A percentile compares a stretch with the other conserved stretches of the same genome.
These are phyloP conservation scores for Pouteria campechiana DNA, from an alignment of 179 eudicot species.

Conservation along the genomic window DNA sequence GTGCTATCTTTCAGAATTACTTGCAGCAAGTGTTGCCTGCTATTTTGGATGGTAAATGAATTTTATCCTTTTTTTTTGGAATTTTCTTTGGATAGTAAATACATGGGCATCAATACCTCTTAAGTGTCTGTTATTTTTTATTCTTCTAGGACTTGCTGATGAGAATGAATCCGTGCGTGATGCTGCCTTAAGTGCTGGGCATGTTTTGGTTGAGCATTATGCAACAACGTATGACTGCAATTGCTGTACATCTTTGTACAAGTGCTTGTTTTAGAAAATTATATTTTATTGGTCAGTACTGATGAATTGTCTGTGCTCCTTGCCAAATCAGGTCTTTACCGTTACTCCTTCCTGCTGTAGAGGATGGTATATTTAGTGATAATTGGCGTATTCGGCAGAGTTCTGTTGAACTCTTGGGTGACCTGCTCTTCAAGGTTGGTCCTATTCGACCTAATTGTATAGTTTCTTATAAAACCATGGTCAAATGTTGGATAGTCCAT, in stretches of 20 bases:
- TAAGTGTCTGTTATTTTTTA: background rate
- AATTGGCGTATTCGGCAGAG: conserved; percentile 97
- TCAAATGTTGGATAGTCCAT: too few relatives aligned
- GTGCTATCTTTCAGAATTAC: conserved; percentile 88
- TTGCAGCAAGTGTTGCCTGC: conserved; percentile 90
- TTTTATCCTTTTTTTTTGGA: background rate
- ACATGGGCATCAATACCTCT: too few relatives aligned
- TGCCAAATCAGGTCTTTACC: conserved; percentile 61
- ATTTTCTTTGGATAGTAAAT: background rate
- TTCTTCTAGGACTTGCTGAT: conserved; percentile 79
- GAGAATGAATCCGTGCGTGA: conserved; percentile 99
- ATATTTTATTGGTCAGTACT: too few relatives aligned
- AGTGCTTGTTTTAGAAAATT: too few relatives aligned
- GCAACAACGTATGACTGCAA: conserved; percentile 64
- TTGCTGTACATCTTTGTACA: too few relatives aligned
- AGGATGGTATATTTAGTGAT: conserved; percentile 97
- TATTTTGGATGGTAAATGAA: conserved; percentile 79
- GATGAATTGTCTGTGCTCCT: too few relatives aligned
- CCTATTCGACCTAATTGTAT: background rate
- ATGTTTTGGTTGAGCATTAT: conserved; percentile 96
- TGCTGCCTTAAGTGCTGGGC: conserved; percentile 96
- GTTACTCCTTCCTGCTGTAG: conserved; percentile 95
- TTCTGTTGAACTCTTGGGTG: conserved; percentile 93
- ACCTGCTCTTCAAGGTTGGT: conserved; percentile 85
- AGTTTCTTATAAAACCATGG: too few relatives aligned